These are phyloP conservation scores for Vigna trinervia DNA, from an alignment of 306 rosid genomes.

Conservation along the genomic window DNA sequence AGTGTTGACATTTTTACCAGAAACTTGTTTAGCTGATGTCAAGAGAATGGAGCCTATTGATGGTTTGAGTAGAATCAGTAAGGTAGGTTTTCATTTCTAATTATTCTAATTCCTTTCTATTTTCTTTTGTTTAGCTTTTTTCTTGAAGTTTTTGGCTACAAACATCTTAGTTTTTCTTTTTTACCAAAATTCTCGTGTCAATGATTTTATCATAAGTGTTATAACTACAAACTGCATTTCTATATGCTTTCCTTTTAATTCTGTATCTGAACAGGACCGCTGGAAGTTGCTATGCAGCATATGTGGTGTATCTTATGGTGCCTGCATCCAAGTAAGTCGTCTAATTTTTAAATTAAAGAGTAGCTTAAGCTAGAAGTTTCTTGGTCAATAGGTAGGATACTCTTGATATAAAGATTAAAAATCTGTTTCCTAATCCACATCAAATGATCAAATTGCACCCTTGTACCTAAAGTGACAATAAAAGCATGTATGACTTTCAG, in stretches of 20 bases:
- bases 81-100: conserved; percentile 56
- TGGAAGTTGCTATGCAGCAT: conserved; percentile 98
- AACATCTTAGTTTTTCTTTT: conserved; percentile 27
- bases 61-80: conserved; percentile 85
- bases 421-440: conserved; percentile 6
- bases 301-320: conserved; percentile 96
- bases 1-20: conserved; percentile 58
- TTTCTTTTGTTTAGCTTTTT: not conserved
- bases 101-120: not conserved
- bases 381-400: conserved; percentile 1
- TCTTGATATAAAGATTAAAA: conserved; percentile 1
- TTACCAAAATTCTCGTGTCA: conserved; percentile 26
- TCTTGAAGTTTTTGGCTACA: not conserved
- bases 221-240: conserved; percentile 2
- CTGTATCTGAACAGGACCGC: conserved; percentile 78
- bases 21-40: conserved; percentile 96
- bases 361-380: conserved; percentile 31
- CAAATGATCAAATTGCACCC: conserved; percentile 11
- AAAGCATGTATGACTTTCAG: conserved; percentile 2
- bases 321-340: conserved; percentile 93
- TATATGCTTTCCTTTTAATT: conserved; percentile 31
- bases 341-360: conserved; percentile 36
- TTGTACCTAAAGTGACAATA: conserved; percentile 16
- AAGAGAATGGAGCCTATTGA: conserved; percentile 99
- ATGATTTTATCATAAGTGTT: conserved; percentile 10